phyloP scores from a whole-genome alignment of 345 rosid species.

The Linum tenue region DNA sequence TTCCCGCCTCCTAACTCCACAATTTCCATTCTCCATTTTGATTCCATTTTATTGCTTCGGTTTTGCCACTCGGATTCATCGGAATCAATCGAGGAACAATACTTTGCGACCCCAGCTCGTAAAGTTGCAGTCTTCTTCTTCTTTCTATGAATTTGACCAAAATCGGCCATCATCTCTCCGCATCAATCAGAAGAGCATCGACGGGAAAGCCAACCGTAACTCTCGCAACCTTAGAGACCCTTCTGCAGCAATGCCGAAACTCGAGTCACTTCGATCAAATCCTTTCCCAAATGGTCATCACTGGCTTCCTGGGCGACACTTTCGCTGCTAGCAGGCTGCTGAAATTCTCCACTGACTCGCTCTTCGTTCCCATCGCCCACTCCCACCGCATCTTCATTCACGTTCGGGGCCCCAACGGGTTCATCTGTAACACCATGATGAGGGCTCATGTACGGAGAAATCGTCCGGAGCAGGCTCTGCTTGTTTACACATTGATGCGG shows the following conservation, averaged over 20 bases:
- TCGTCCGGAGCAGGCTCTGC: conserved; percentile 22
- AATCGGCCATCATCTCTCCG: conserved; percentile 7
- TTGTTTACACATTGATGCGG: conserved; percentile 39
- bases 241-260: conserved; percentile 28
- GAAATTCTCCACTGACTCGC: conserved; percentile 32
- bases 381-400: conserved; percentile 30
- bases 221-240: conserved; percentile 29
- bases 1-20: too few species aligned
- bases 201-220: conserved; percentile 22
- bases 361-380: conserved; percentile 23
- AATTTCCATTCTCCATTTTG: too few species aligned
- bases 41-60: too few species aligned
- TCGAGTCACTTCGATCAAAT: conserved; percentile 41
- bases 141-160: conserved; percentile 13
- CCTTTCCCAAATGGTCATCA: conserved; percentile 40
- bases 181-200: conserved; percentile 3
- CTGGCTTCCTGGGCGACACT: conserved; percentile 35
- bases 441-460: conserved; percentile 31
- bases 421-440: conserved; percentile 43
- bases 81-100: too few species aligned
- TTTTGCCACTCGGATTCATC: too few species aligned
- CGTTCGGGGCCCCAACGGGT: conserved; percentile 37
- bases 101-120: background rate
- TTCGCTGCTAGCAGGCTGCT: conserved; percentile 42
- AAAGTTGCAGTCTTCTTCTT: background rate